Percentiles rank a stretch among this genome's conserved stretches.
Conservation (phyloP, 306 rosid species). For the Cercis canadensis region DNA sequence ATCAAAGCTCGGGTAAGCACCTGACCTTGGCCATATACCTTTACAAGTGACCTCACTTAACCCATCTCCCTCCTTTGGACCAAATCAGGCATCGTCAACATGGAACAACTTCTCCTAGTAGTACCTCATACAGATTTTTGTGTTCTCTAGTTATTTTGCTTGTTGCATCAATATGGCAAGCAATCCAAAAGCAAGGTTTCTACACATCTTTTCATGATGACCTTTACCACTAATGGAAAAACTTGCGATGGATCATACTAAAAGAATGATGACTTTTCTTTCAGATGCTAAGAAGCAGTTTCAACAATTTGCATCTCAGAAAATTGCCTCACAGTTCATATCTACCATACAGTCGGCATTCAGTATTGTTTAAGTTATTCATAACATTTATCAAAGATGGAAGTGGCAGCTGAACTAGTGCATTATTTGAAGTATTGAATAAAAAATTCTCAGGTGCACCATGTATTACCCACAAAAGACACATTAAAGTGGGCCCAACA, state of each 20-base stretch:
- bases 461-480: too few species aligned
- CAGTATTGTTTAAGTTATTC: slow-evolving; percentile 59
- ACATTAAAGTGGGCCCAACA: too few species aligned
- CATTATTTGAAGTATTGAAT: slow-evolving; percentile 26
- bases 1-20: too few species aligned
- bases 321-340: slow-evolving; percentile 66
- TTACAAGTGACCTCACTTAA: too few species aligned
- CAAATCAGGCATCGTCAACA: too few species aligned
- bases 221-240: not conserved
- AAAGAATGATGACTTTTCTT: slow-evolving; percentile 33
- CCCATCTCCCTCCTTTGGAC: too few species aligned
- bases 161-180: not conserved
- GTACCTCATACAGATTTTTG: not conserved
- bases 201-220: not conserved
- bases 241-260: not conserved
- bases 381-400: not conserved
- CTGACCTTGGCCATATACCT: too few species aligned
- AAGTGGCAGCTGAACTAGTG: slow-evolving; percentile 12
- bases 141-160: not conserved
- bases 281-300: slow-evolving; percentile 89
- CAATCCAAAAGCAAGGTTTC: not conserved
- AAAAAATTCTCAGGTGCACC: not conserved
- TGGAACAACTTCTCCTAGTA: not conserved
- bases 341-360: slow-evolving; percentile 84
- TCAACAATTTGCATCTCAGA: slow-evolving; percentile 82